Conservation (phyloP, 2,329 filamentous ascomycete genomes). For the Colletotrichum brevisporum region DNA sequence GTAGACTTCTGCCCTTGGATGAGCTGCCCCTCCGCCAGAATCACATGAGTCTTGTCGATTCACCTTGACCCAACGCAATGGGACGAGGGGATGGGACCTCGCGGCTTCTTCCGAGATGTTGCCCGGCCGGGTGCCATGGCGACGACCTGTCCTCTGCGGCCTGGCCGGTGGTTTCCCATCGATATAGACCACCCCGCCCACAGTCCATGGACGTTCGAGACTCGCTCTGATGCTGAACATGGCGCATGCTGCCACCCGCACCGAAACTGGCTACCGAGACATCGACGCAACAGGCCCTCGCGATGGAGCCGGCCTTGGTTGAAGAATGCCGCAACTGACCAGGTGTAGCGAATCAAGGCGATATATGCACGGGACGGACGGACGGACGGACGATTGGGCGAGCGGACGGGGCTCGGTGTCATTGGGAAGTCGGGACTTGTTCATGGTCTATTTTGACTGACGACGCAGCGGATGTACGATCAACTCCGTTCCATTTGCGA, state of each 20-base stretch:
- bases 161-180: not conserved
- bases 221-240: not conserved
- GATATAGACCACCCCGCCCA: not conserved
- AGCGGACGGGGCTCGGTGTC: not conserved
- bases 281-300: not conserved
- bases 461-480: conserved; percentile 41
- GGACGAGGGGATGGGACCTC: not conserved
- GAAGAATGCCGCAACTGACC: not conserved
- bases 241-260: not conserved
- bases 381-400: not conserved
- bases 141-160: not conserved
- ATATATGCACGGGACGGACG: not conserved
- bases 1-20: not conserved
- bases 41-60: not conserved
- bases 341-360: not conserved
- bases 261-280: not conserved
- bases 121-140: not conserved
- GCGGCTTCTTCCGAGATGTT: conserved; percentile 10
- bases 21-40: not conserved
- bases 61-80: too few relatives aligned
- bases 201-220: not conserved
- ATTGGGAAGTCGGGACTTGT: conserved; percentile 37
- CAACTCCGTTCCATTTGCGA: conserved; percentile 42
- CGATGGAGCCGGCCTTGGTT: not conserved
- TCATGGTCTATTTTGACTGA: conserved; percentile 40